These are phyloP conservation scores for Colletotrichum chrysophilum DNA, from an alignment of 2,329 filamentous ascomycete species.

Conservation along the genomic window DNA sequence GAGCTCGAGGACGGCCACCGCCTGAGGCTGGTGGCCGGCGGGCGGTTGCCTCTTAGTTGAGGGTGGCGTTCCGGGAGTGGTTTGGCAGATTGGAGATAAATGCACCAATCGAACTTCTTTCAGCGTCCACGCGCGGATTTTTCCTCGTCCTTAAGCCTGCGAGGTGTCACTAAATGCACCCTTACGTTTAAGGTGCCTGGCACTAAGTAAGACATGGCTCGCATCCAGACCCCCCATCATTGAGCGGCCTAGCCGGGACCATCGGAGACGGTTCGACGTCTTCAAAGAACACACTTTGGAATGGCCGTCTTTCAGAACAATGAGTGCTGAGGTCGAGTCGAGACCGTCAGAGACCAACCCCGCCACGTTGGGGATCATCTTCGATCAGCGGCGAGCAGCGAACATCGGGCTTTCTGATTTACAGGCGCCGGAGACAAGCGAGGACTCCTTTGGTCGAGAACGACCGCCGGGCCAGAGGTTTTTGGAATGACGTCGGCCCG, in stretches of 20 bases:
- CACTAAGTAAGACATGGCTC: constrained; percentile 11
- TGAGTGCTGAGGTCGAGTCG: not conserved
- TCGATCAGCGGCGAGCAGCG: not conserved
- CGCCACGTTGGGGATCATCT: constrained; percentile 6
- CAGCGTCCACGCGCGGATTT: not conserved
- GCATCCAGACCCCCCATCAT: not conserved
- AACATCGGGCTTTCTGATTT: not conserved
- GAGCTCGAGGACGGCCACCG: not conserved
- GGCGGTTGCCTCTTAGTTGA: not conserved
- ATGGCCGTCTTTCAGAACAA: constrained; percentile 6
- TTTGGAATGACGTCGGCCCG: constrained; percentile 11
- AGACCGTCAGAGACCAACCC: constrained; percentile 5
- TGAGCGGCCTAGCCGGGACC: not conserved
- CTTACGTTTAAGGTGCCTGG: not conserved
- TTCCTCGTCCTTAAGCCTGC: not conserved
- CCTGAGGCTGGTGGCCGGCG: not conserved
- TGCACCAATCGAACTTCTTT: not conserved
- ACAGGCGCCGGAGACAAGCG: not conserved
- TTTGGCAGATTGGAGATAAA: not conserved
- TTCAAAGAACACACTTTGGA: constrained; percentile 4
- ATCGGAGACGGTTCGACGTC: not conserved
- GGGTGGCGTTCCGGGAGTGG: not conserved
- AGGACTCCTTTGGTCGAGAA: not conserved
- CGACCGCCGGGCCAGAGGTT: not conserved
- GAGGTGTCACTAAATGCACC: not conserved